Evolutionary conservation across 2,329 filamentous ascomycete species (phyloP), one percentile per base, ranked within the genome.

Genomic region (Ascochyta rabiei): DNA sequence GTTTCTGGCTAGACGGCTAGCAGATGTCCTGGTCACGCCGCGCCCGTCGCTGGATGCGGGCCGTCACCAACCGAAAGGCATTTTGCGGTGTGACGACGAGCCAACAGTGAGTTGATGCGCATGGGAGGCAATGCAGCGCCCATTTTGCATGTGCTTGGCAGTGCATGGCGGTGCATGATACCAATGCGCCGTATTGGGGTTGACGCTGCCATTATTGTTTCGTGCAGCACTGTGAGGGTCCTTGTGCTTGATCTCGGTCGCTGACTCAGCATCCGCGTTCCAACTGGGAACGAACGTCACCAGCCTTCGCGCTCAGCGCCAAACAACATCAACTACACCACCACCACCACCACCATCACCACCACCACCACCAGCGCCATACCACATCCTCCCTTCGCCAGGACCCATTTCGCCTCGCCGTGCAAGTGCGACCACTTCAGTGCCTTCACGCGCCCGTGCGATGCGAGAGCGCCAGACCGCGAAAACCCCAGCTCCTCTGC

Each of bases 351-450:
- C 40, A 28, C 54, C 43, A 38, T 19, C 54, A 40, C 18, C 49
- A 50, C 39, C 49, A 52, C 42, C 38, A 35, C 30, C 38, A 45
- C 16, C 47, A n/a, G 9, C 38, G 54, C 57, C 42, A 26, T 41
- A 26, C 45, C 40, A 35, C 40, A 15, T 34, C 18, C 13, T 18
- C 39, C 30, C 18, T 35, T 23, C 28, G 28, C 34, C 39, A 33
- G 16, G 16, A 40, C 28, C 23, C 10, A 28, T 39, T 37, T 16
- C 46, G 52, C 45, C 35, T 49, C 47, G 44, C 54, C 51, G 34
- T 45, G 35, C 40, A 34, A 56, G 37, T 57, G 58, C 61, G 53
- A 56, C 56, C 47, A 46, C 59, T 54, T 51, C 48, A 53, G 39
- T 47, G 42, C 48, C 52, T 42, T 40, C 18, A 19, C 24, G 37